Evolutionary conservation across 1,284 basidiomycete species (phyloP), one percentile per base, ranked within the genome.

Genomic region (Apiotrichum akiyoshidainum): DNA sequence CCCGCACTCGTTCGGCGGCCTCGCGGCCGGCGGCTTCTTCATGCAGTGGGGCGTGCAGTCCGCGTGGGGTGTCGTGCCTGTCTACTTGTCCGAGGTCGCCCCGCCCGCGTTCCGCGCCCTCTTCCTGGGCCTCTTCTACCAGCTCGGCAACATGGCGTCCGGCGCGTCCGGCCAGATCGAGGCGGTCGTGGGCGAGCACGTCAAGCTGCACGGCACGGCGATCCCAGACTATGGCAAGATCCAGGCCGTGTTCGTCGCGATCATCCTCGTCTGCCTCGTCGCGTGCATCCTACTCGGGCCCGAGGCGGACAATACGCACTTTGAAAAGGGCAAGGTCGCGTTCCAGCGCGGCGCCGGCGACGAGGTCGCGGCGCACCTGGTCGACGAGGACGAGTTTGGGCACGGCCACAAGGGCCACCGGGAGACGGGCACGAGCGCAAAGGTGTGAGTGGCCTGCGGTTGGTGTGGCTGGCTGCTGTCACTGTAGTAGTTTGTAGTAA

Each of bases 41-140:
- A 77, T 93, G 41, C 90, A 93, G 70, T 85, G 89, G 63, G 90
- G 89, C 52, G 88, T 92, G 6, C 90, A 92, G 73, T 88, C 88
- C 35, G 80, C 81, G 2, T 83, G 81, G 78, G 79, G 75, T 62
- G 62, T 77, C 22, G 71, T 78, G 19, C 78, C 78, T 26, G 67
- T 72, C 41, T 74, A 89, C 73, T 81, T 96, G n/a, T 84, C 87
- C 4, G 95, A 98, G 77, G 86, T 94, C 78, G 88, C 90, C 16
- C 73, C 74, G 19, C 74, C 92, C 0, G 92, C 91, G 0, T 98
- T 96, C 84, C 84, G 94, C 55, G 91, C 92, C 10, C 89, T 90
- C 0, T 97, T 95, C 82, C 88, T 89, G 21, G 94, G 94, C 65
- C 84, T 95, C 0, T 87, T 89, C 0, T 98, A 95, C 79, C 93